Conservation (phyloP, 306 rosid genomes). For the Mimosa pudica region DNA sequence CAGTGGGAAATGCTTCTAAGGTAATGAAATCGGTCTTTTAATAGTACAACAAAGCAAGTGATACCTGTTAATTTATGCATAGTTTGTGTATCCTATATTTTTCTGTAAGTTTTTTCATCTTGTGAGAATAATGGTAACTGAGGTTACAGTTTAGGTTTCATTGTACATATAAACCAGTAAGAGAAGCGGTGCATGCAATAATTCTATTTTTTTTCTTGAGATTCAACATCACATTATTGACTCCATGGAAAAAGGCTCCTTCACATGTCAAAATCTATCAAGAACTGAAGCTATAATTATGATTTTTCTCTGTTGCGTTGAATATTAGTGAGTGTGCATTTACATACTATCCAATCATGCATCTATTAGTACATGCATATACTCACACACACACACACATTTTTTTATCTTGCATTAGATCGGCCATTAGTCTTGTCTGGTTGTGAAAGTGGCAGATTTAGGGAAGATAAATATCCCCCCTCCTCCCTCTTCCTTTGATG, state of each 20-base stretch:
- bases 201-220: too few relatives aligned
- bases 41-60: slow-evolving; percentile 15
- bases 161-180: too few relatives aligned
- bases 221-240: neutral
- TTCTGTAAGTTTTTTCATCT: neutral
- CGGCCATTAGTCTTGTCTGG: neutral
- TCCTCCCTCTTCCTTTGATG: neutral
- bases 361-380: too few relatives aligned
- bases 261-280: neutral
- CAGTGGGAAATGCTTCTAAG: slow-evolving; percentile 88
- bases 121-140: too few relatives aligned
- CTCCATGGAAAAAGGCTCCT: neutral
- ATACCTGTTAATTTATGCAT: slow-evolving; percentile 12
- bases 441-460: neutral
- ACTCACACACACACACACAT: too few relatives aligned
- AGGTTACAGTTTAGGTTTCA: too few relatives aligned
- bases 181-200: too few relatives aligned
- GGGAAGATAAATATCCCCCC: neutral
- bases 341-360: neutral
- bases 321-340: neutral
- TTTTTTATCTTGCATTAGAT: neutral
- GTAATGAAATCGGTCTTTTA: slow-evolving; percentile 46
- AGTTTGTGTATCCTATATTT: slow-evolving; percentile 12
- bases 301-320: neutral
- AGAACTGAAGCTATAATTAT: neutral